These are phyloP conservation scores for Trypanosoma lewisi DNA, from an alignment of 208 protist genomes.

Conservation along the genomic window DNA sequence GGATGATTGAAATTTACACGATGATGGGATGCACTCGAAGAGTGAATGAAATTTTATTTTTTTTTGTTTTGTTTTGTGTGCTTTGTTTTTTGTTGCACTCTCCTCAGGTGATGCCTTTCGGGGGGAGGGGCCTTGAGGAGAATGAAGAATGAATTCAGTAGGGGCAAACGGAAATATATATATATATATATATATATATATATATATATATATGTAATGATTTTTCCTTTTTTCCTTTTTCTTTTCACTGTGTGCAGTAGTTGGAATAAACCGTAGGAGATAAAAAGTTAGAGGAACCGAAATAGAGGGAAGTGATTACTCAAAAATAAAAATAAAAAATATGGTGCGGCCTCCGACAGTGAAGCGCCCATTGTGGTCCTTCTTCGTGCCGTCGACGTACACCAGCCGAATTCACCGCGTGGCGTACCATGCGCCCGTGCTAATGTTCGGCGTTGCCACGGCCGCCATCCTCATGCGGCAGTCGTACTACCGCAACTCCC, in stretches of 20 bases:
- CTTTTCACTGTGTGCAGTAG: background rate
- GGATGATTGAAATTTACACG: too few species aligned
- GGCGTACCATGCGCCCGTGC: constrained; percentile 59
- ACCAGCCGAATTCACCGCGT: constrained; percentile 68
- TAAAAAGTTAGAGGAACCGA: background rate
- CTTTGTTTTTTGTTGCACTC: too few species aligned
- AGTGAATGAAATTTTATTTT: constrained; percentile 15
- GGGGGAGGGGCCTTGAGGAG: too few species aligned
- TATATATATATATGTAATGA: too few species aligned
- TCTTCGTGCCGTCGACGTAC: constrained; percentile 71
- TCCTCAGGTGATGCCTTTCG: too few species aligned
- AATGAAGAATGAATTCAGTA: too few species aligned
- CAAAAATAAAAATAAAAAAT: constrained; percentile 6
- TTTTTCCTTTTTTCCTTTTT: constrained; percentile 4
- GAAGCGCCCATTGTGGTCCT: constrained; percentile 78
- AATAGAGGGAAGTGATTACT: background rate
- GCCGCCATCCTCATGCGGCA: constrained; percentile 80
- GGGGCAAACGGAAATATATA: too few species aligned
- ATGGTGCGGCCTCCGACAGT: constrained; percentile 35
- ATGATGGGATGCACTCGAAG: too few species aligned
- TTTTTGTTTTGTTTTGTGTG: constrained; percentile 12
- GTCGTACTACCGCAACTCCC: constrained; percentile 79
- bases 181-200: too few species aligned
- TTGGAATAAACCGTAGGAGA: background rate
- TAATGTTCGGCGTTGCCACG: constrained; percentile 70